phyloP scores from a whole-genome alignment of 2,329 filamentous ascomycete species.

The Neonectria sp. region DNA sequence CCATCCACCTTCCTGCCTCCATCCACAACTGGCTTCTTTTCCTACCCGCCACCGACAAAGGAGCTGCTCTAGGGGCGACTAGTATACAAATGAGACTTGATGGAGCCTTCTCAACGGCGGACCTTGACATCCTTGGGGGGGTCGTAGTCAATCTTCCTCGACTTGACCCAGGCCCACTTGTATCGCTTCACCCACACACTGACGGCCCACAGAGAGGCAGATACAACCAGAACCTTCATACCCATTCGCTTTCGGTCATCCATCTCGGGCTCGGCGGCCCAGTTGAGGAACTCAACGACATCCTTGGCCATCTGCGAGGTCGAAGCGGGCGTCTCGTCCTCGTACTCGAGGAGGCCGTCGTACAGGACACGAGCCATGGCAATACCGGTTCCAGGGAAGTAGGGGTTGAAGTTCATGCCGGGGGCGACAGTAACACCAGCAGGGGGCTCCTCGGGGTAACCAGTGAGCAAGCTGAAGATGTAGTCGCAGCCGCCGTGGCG shows the following conservation, averaged over 20 bases:
- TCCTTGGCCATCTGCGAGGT: constrained; percentile 99
- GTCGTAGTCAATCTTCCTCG: constrained; percentile 91
- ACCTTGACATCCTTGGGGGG: constrained; percentile 74
- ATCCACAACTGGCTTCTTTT: constrained; percentile 51
- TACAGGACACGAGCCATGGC: constrained; percentile 99
- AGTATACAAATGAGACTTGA: constrained; percentile 58
- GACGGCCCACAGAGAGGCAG: constrained; percentile 83
- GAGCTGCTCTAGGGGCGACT: constrained; percentile 60
- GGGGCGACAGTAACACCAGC: constrained; percentile 88
- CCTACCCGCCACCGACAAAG: constrained; percentile 61
- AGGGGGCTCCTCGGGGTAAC: constrained; percentile 96
- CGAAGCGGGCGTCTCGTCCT: constrained; percentile 93
- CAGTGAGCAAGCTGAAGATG: constrained; percentile 96
- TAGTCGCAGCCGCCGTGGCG: constrained; percentile 98
- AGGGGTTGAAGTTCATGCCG: constrained; percentile 99
- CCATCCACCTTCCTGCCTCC: constrained; percentile 51
- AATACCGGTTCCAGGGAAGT: constrained; percentile 99
- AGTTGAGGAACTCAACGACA: constrained; percentile 98
- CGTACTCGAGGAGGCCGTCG: constrained; percentile 97
- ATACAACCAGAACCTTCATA: constrained; percentile 92
- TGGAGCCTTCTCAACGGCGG: constrained; percentile 61
- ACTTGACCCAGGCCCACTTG: constrained; percentile 98
- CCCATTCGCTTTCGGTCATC: constrained; percentile 99
- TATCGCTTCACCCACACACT: constrained; percentile 99
- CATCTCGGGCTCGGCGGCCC: constrained; percentile 99